Conservation (phyloP, 2,329 filamentous ascomycete genomes). For the Monosporascus ibericus region DNA sequence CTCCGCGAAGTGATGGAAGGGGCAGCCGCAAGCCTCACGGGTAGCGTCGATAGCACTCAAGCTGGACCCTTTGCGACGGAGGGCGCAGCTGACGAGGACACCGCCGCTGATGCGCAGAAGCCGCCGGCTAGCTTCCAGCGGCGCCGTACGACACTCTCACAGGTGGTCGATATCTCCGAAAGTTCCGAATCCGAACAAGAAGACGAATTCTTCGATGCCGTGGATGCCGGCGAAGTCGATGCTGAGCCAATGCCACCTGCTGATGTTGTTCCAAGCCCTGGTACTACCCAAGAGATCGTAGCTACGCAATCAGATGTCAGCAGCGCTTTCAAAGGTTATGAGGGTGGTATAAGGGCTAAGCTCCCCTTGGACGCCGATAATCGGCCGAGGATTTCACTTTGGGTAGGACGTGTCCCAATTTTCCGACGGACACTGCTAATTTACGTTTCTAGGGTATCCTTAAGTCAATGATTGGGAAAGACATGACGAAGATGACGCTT, state of each 20-base stretch:
- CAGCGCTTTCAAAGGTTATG: constrained; percentile 81
- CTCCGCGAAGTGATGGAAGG: constrained; percentile 76
- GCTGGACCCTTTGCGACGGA: constrained; percentile 22
- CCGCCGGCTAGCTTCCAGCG: constrained; percentile 40
- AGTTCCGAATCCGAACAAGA: constrained; percentile 72
- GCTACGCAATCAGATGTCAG: constrained; percentile 57
- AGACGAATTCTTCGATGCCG: constrained; percentile 95
- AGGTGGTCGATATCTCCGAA: constrained; percentile 63
- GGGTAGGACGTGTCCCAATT: constrained; percentile 56
- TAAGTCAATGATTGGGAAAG: constrained; percentile 99
- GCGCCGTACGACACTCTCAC: constrained; percentile 61
- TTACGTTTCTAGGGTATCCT: constrained; percentile 65
- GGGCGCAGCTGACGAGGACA: constrained; percentile 28
- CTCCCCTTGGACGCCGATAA: constrained; percentile 90
- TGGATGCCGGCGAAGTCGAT: constrained; percentile 87
- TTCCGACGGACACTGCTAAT: constrained; percentile 15
- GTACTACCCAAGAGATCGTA: constrained; percentile 41
- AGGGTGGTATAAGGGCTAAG: constrained; percentile 73
- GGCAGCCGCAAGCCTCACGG: constrained; percentile 30
- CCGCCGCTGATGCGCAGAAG: constrained; percentile 26
- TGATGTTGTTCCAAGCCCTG: constrained; percentile 29
- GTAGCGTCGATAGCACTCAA: constrained; percentile 21
- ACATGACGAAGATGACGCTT: constrained; percentile 99
- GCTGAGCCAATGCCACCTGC: constrained; percentile 60
- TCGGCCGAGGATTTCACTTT: constrained; percentile 87